Conservation (phyloP, 2,329 filamentous ascomycete genomes). For the Daldinia eschscholtzii region DNA sequence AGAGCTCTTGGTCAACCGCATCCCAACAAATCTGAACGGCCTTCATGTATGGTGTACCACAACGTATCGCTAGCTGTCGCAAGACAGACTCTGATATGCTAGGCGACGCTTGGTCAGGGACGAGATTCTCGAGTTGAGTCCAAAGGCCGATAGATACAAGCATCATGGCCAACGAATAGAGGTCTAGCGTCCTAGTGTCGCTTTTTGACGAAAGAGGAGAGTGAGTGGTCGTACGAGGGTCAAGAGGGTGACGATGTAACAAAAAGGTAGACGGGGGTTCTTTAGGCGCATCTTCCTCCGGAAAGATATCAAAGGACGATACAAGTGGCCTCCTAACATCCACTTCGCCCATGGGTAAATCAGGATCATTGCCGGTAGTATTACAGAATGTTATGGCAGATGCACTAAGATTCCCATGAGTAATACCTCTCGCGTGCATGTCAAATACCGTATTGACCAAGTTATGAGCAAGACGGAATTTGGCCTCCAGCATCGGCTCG, state of each 20-base stretch:
- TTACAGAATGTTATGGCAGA: conserved; percentile 76
- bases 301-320: conserved; percentile 81
- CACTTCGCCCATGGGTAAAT: conserved; percentile 60
- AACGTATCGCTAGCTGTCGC: conserved; percentile 73
- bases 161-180: conserved; percentile 80
- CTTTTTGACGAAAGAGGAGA: conserved; percentile 63
- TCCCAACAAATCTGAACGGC: conserved; percentile 79
- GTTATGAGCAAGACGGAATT: conserved; percentile 80
- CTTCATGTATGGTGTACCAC: conserved; percentile 80
- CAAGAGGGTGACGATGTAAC: conserved; percentile 76
- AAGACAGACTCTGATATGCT: conserved; percentile 72
- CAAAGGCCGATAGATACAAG: conserved; percentile 82
- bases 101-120: conserved; percentile 59
- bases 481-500: conserved; percentile 78
- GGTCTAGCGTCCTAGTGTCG: conserved; percentile 72
- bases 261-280: conserved; percentile 51
- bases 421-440: conserved; percentile 76
- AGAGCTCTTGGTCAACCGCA: conserved; percentile 74
- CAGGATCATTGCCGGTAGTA: conserved; percentile 57
- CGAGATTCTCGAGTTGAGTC: conserved; percentile 72
- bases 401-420: conserved; percentile 77
- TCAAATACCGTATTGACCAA: conserved; percentile 79
- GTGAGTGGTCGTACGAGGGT: conserved; percentile 64
- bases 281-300: conserved; percentile 57
- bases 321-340: conserved; percentile 77